phyloP scores from a whole-genome alignment of 2,329 filamentous ascomycete species.

The Aspergillus candidus region DNA sequence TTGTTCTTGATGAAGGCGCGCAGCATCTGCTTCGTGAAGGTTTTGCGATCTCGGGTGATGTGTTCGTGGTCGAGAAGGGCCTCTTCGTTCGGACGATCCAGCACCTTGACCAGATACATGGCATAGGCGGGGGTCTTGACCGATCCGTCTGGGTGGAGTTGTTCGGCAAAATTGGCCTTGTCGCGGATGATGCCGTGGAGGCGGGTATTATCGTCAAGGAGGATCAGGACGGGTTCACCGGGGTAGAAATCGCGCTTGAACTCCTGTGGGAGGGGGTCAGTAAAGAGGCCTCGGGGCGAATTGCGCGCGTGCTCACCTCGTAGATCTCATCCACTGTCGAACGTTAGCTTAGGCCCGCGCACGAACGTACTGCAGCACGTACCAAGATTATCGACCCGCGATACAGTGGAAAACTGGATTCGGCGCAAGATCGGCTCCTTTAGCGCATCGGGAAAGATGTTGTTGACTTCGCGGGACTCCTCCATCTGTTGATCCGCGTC shows the following conservation, averaged over 20 bases:
- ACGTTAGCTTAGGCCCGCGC: slow-evolving; percentile 15
- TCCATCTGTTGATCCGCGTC: slow-evolving; percentile 49
- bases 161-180: slow-evolving; percentile 67
- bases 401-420: slow-evolving; percentile 85
- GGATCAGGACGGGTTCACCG: slow-evolving; percentile 73
- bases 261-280: slow-evolving; percentile 38
- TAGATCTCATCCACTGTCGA: slow-evolving; percentile 44
- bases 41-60: slow-evolving; percentile 78
- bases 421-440: slow-evolving; percentile 85
- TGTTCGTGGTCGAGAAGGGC: slow-evolving; percentile 74
- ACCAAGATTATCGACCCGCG: slow-evolving; percentile 77
- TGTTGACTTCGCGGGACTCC: slow-evolving; percentile 83
- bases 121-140: slow-evolving; percentile 63
- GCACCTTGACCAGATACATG: slow-evolving; percentile 72
- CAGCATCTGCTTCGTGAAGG: slow-evolving; percentile 91
- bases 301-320: slow-evolving; percentile 33
- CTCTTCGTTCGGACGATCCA: slow-evolving; percentile 63
- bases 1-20: slow-evolving; percentile 93
- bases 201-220: slow-evolving; percentile 62
- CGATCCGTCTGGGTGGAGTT: slow-evolving; percentile 59
- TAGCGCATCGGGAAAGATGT: slow-evolving; percentile 81
- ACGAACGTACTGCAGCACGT: slow-evolving; percentile 21
- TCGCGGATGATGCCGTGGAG: slow-evolving; percentile 72
- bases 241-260: slow-evolving; percentile 90
- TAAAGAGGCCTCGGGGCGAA: not conserved